Base-by-base conservation (phyloP, 208 protist genomes). In the Porcisia hertigi region DNA sequence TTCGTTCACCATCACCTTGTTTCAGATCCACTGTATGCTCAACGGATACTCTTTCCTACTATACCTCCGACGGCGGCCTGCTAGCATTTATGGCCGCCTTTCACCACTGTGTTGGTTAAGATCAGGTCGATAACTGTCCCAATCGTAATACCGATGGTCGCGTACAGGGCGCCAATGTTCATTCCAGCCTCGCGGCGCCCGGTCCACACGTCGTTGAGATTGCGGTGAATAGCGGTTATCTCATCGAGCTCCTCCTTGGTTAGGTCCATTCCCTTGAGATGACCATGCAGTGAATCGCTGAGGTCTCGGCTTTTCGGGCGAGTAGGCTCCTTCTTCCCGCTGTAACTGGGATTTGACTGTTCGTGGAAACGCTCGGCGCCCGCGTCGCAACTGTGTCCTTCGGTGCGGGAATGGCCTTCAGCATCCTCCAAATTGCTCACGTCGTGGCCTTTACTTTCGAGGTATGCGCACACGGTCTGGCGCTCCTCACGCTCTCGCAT, bases 141-240 rank as follows among this genome's bases (percentile, higher is more conserved):
- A 2, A 93, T 34, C 36, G 80, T 91, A 64, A 96, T 98, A 58
- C 94, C 96, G 9, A 94, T 34, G 30, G 83, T 96, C 18, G 93
- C 88, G 73, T 95, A 93, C 16, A 98, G 64, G 4, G 89, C 76
- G 23, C 89, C 92, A 62, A 97, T 92, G 69, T 92, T 96, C 79
- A 97, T 94, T 71, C 83, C 90, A 52, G 97, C 53, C 77, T 98
- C 94, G 25, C 91, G 85, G 53, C 95, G 82, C 25, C 66, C 66
- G 62, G 90, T 80, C 86, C 84, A 93, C 47, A 82, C 65, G 36
- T 85, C 80, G 16, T 63, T 71, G 8, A 85, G 76, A 7, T 69
- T 54, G 16, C 18, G 36, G 45, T 71, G 73, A 60, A 83, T 87
- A 53, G 75, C 58, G 20, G 80, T 73, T n/a, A 86, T 58, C 34